These are phyloP conservation scores for Solanum ossicruentum DNA, from an alignment of 257 asterid species.

Conservation along the genomic window DNA sequence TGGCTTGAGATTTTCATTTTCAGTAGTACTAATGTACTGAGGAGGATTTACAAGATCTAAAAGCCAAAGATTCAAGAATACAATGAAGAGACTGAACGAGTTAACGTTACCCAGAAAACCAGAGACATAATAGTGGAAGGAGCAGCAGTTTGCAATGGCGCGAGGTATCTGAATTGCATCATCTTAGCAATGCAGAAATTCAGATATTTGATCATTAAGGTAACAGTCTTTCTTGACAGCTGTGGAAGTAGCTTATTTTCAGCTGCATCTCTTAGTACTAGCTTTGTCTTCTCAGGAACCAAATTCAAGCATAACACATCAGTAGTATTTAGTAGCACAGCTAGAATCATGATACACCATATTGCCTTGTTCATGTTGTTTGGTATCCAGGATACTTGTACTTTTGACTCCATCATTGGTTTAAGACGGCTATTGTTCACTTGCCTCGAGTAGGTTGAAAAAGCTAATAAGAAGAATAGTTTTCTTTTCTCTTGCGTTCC, in stretches of 20 bases:
- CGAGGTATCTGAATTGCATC: neutral
- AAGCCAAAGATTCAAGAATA: neutral
- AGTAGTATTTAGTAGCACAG: neutral
- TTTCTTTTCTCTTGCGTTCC: neutral
- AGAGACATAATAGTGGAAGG: neutral
- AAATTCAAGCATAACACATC: neutral
- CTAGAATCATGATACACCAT: neutral
- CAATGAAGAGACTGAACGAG: neutral
- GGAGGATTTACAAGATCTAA: neutral
- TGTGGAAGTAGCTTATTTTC: neutral
- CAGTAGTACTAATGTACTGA: neutral
- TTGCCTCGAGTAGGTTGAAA: neutral
- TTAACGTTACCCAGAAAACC: slow-evolving; percentile 8
- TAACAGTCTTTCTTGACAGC: neutral
- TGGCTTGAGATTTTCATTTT: neutral
- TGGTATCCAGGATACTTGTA: neutral
- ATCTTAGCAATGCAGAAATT: slow-evolving; percentile 7
- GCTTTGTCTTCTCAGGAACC: neutral
- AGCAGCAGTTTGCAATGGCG: neutral
- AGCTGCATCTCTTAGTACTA: neutral
- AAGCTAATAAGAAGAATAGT: neutral
- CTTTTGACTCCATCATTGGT: slow-evolving; percentile 1
- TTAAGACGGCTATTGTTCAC: neutral
- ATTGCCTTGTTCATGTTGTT: neutral
- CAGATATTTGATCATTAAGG: slow-evolving; percentile 1